Evolutionary conservation across 495 filamentous ascomycete genomes (phyloP).

Genomic region (Penicillium steckii): DNA sequence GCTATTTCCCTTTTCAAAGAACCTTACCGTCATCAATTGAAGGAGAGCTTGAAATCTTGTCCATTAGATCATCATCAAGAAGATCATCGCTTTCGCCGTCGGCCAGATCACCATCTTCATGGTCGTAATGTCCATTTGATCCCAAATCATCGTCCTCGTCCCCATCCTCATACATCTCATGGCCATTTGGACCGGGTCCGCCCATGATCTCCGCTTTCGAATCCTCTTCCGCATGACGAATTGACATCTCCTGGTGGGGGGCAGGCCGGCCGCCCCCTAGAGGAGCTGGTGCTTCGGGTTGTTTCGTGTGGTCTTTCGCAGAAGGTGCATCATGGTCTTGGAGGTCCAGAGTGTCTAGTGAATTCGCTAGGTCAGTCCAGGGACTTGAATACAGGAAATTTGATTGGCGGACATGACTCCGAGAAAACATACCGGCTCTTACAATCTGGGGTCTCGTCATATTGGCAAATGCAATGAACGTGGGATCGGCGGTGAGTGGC

Average conservation of each 20-base stretch:
- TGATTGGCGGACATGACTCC: constrained; percentile 10
- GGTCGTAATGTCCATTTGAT: constrained; percentile 47
- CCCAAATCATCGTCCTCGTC: constrained; percentile 38
- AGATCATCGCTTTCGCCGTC: constrained; percentile 75
- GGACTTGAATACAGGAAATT: not conserved
- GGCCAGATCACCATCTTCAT: constrained; percentile 63
- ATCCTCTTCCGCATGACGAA: constrained; percentile 78
- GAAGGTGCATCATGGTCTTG: constrained; percentile 81
- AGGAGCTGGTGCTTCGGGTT: constrained; percentile 47
- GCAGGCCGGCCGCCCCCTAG: constrained; percentile 60
- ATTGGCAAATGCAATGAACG: constrained; percentile 19
- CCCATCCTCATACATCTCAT: constrained; percentile 43
- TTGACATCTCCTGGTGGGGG: constrained; percentile 80
- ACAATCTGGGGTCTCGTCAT: constrained; percentile 80
- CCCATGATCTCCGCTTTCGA: constrained; percentile 61
- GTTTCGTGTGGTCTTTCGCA: constrained; percentile 71
- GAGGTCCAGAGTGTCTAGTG: constrained; percentile 88
- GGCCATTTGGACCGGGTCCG: constrained; percentile 48
- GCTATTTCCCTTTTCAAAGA: constrained; percentile 9
- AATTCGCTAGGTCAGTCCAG: constrained; percentile 18
- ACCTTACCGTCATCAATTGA: constrained; percentile 98
- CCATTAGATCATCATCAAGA: constrained; percentile 88
- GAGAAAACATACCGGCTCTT: constrained; percentile 63
- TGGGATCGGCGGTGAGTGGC: constrained; percentile 11
- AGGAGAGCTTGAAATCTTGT: constrained; percentile 96